phyloP scores from a whole-genome alignment of 2,329 filamentous ascomycete genomes.

The Setomelanomma holmii region DNA sequence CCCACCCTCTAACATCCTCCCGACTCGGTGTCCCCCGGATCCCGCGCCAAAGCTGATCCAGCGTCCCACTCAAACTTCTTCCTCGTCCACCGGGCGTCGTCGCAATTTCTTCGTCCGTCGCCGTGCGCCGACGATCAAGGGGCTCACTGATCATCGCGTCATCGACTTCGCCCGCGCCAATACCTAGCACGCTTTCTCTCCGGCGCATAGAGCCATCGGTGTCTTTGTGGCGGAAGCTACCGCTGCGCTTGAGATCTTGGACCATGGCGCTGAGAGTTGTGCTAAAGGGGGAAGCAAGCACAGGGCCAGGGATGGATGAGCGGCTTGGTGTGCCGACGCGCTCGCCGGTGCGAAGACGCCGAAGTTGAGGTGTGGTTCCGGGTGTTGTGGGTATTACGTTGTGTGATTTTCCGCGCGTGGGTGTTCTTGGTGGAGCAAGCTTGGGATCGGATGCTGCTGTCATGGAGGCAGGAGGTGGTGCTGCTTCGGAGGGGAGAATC shows the following conservation, averaged over 20 bases:
- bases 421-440: slow-evolving; percentile 16
- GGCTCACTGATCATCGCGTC: slow-evolving; percentile 24
- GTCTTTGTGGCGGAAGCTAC: slow-evolving; percentile 30
- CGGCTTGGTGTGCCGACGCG: slow-evolving; percentile 48
- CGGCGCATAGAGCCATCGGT: neutral
- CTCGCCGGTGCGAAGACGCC: slow-evolving; percentile 41
- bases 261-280: slow-evolving; percentile 68
- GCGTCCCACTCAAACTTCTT: slow-evolving; percentile 40
- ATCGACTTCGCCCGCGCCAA: slow-evolving; percentile 19
- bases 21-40: slow-evolving; percentile 24
- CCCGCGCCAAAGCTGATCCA: slow-evolving; percentile 41
- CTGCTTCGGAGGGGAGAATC: slow-evolving; percentile 37
- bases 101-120: slow-evolving; percentile 2
- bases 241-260: slow-evolving; percentile 68
- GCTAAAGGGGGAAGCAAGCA: slow-evolving; percentile 67
- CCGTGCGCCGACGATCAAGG: slow-evolving; percentile 30
- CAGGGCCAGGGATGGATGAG: slow-evolving; percentile 61
- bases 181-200: slow-evolving; percentile 25
- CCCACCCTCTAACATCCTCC: slow-evolving; percentile 18
- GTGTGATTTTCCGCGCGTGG: slow-evolving; percentile 17
- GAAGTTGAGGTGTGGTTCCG: slow-evolving; percentile 25
- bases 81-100: slow-evolving; percentile 10
- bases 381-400: slow-evolving; percentile 27
- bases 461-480: slow-evolving; percentile 12
- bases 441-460: slow-evolving; percentile 24